Evolutionary conservation across 208 protist species (phyloP), one percentile per base, ranked within the genome.

Genomic region (Lotmaria passim): DNA sequence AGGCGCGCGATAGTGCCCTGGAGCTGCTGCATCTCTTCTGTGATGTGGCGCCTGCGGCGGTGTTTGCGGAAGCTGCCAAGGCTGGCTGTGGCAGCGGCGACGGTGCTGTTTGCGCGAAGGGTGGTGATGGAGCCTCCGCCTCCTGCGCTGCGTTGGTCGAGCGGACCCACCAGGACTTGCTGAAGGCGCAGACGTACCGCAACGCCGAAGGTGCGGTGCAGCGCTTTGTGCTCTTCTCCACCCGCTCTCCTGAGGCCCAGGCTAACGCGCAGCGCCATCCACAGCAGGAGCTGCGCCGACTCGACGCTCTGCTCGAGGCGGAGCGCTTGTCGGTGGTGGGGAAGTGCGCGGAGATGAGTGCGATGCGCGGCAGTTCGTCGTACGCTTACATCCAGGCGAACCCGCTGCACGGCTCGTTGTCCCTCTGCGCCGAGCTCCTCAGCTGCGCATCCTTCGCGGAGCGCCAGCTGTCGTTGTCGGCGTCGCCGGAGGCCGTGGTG

Each of bases 371-470:
- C 38, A 78, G 75, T 38, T 75, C 55, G 21, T 79, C 69, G 21
- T 86, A 79, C 66, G 55, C 77, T n/a, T 88, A 79, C 60, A 72
- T 95, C 39, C 76, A 85, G n/a, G 50, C 65, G 31, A 59, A 79
- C 53, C 90, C 90, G 0, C 73, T 93, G 6, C 90, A 95, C 58
- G 90, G 90, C 14, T 73, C 64, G 12, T 48, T 95, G 19, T 93
- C 90, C 0, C 74, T 95, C 5, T 93, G 87, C 63, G 48, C 65
- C 15, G 79, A 82, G 43, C 77, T 94, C 34, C 53, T 90, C n/a
- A 21, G 21, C 11, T 52, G 38, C 59, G 53, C 71, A 53, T 47
- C 73, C 5, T 31, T 31, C 15, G 60, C 41, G 44, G 38, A 57
- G 61, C 48, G 60, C 12, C 38, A 30, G 23, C 19, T 61, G 23